A percentile compares a stretch with the other conserved stretches of the same genome.
These are phyloP conservation scores for Trichoderma harzianum DNA, from an alignment of 2,329 filamentous ascomycete genomes.

Conservation along the genomic window DNA sequence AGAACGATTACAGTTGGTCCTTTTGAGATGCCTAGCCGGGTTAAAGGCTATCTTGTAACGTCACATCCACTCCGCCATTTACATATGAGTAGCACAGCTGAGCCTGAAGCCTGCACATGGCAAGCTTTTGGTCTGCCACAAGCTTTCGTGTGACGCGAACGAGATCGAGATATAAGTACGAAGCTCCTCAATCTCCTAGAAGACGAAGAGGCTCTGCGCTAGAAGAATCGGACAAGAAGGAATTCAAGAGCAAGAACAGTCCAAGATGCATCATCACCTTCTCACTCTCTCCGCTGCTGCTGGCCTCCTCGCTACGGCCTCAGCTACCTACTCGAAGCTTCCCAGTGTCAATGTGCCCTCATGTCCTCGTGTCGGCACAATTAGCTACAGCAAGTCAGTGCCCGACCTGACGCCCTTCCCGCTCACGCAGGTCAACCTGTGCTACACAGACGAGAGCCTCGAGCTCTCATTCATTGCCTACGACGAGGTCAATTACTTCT, in stretches of 20 bases:
- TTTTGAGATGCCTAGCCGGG: constrained; percentile 12
- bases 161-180: background rate
- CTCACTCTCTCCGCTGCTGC: constrained; percentile 6
- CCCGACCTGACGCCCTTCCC: constrained; percentile 42
- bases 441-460: constrained; percentile 42
- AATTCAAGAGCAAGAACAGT: background rate
- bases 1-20: constrained; percentile 5
- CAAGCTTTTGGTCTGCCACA: background rate
- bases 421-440: constrained; percentile 44
- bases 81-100: background rate
- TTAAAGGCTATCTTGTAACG: constrained; percentile 18
- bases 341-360: constrained; percentile 37
- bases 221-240: background rate
- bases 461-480: constrained; percentile 43
- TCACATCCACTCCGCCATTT: constrained; percentile 16
- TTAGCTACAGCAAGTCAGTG: constrained; percentile 41
- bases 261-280: constrained; percentile 8
- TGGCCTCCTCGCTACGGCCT: constrained; percentile 9
- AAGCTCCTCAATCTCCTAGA: background rate
- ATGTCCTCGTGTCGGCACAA: constrained; percentile 36
- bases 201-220: background rate
- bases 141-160: background rate
- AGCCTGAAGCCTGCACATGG: background rate
- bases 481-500: constrained; percentile 47
- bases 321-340: constrained; percentile 11